Evolutionary conservation across 306 rosid genomes (phyloP), one percentile per base, ranked within the genome.

Genomic region (Luffa aegyptiaca): DNA sequence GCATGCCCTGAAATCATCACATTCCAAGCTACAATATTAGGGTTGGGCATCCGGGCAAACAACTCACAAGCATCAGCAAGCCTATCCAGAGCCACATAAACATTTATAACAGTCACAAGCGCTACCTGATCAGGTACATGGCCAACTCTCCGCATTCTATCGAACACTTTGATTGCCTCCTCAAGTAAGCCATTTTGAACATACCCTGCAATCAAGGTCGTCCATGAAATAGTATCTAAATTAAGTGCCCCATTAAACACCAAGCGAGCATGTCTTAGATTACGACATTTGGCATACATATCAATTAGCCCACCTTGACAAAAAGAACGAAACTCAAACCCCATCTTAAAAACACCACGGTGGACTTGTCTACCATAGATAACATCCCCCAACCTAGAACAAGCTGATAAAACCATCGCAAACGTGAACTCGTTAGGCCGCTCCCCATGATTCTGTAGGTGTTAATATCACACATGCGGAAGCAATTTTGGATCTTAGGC

Each of bases 1-100:
- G 89, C 90, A 90, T 89, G 93, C 85, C 90, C 94, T 37, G 75
- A 69, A 42, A 69, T 69, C 75, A 69, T 69, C 52, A 42, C 36
- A 69, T 69, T 69, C 75, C 75, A 97, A 92, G 92, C 98, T 73
- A 94, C 94, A 81, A 88, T 90, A 88, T 90, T 88, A 37, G 86
- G 82, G 69, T 63, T 58, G 51, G 81, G 84, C 72, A 87, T 87
- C 86, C 82, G 87, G 41, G 72, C 31, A 75, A 94, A 94, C 86
- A 92, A 82, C 0, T 42, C 46, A 44, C 75, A 33, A 69, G 75
- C 75, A 42, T 69, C 75, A 69, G 9, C 75, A 69, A 69, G 75
- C 53, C 75, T 69, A 42, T 86, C 83, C 39, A 77, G 68, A 18
- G 90, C 81, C 78, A 84, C 87, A 48, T 89, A 90, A 3, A 83